These are phyloP conservation scores for Annulohypoxylon stygium DNA, from an alignment of 495 filamentous ascomycete species.

Conservation along the genomic window DNA sequence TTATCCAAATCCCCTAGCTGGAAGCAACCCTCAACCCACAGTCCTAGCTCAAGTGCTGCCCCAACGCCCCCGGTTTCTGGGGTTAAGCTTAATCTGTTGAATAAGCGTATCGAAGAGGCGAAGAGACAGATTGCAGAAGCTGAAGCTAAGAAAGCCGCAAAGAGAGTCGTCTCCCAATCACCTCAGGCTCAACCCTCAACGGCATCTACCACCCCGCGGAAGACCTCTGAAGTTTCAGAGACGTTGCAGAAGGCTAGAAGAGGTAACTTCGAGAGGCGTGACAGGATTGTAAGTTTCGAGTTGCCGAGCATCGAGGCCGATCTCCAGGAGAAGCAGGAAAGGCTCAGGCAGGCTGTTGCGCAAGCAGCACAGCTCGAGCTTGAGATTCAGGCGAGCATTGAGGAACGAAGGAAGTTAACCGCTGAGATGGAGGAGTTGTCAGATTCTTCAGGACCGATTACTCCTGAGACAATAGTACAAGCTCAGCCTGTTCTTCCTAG, in stretches of 20 bases:
- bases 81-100: slow-evolving; percentile 70
- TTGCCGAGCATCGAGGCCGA: slow-evolving; percentile 69
- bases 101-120: slow-evolving; percentile 79
- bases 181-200: slow-evolving; percentile 39
- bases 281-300: slow-evolving; percentile 68
- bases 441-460: slow-evolving; percentile 53
- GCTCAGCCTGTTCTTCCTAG: slow-evolving; percentile 19
- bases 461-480: slow-evolving; percentile 48
- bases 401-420: slow-evolving; percentile 61
- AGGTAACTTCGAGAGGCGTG: slow-evolving; percentile 60
- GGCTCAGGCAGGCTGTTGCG: slow-evolving; percentile 65
- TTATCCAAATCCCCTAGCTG: slow-evolving; percentile 56
- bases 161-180: slow-evolving; percentile 49
- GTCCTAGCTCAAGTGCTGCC: slow-evolving; percentile 51
- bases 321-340: slow-evolving; percentile 63
- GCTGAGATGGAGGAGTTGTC: slow-evolving; percentile 69
- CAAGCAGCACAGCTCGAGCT: slow-evolving; percentile 71
- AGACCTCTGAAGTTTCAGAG: slow-evolving; percentile 31
- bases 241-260: slow-evolving; percentile 40
- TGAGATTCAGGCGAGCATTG: slow-evolving; percentile 64
- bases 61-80: slow-evolving; percentile 55
- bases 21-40: slow-evolving; percentile 52
- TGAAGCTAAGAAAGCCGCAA: slow-evolving; percentile 70
- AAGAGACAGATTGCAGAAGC: slow-evolving; percentile 81
- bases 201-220: slow-evolving; percentile 38